A percentile compares a stretch with the other conserved stretches of the same genome.
Evolutionary conservation across 2,329 filamentous ascomycete genomes (phyloP).

Genomic region (Scedosporium boydii): DNA sequence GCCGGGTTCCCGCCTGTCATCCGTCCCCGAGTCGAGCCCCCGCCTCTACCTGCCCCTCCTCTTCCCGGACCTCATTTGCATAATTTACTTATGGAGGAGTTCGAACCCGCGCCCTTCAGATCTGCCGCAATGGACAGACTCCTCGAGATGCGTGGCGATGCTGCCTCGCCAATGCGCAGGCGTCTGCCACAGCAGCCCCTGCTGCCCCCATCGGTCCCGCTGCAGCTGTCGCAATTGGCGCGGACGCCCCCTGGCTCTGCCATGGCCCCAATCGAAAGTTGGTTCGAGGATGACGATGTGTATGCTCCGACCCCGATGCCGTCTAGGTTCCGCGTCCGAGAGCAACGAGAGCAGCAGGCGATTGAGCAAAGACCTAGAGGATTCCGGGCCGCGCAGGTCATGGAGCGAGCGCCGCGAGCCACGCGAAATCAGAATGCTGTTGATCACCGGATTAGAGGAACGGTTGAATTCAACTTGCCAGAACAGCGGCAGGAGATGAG

Average conservation of each 20-base stretch:
- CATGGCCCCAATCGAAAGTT: not conserved
- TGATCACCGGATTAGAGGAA: too few relatives aligned
- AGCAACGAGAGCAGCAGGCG: not conserved
- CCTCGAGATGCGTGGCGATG: too few relatives aligned
- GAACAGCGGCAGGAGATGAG: too few relatives aligned
- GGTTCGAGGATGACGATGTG: not conserved
- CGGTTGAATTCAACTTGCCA: too few relatives aligned
- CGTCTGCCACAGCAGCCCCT: not conserved
- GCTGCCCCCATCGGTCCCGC: not conserved
- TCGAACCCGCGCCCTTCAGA: not conserved
- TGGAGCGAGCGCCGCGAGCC: not conserved
- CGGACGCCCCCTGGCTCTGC: not conserved
- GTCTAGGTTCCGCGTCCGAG: not conserved
- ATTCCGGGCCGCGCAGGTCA: not conserved
- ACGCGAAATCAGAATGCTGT: not conserved
- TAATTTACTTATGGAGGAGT: not conserved
- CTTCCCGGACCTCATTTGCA: not conserved
- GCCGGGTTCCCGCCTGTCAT: not conserved
- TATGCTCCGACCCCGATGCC: not conserved
- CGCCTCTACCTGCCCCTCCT: not conserved
- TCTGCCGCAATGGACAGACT: too few relatives aligned
- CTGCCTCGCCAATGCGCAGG: too few relatives aligned
- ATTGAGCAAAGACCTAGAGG: not conserved
- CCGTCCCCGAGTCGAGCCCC: not conserved
- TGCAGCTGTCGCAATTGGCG: not conserved